A percentile compares a stretch with the other conserved stretches of the same genome.
phyloP scores from a whole-genome alignment of 805 yeast genomes.

The Suhomyces sp. region DNA sequence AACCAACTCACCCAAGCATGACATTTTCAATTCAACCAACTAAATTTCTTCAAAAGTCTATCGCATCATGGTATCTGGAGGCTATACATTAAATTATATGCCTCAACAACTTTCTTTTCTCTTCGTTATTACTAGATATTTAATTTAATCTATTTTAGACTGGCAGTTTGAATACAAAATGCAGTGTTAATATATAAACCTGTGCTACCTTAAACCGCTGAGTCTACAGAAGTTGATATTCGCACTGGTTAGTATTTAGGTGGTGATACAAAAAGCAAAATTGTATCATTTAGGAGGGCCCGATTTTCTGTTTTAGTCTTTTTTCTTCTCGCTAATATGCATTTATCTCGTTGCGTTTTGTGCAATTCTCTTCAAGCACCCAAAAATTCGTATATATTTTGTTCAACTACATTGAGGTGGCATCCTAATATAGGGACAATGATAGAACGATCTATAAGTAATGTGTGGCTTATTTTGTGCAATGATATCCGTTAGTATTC shows the following conservation, averaged over 20 bases:
- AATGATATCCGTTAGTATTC: too few relatives aligned
- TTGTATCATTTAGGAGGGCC: background rate
- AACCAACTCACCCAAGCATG: slow-evolving; percentile 68
- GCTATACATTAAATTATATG: background rate
- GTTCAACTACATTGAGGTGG: background rate
- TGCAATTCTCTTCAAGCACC: too few relatives aligned
- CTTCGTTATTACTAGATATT: background rate
- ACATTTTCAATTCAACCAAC: slow-evolving; percentile 60
- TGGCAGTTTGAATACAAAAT: slow-evolving; percentile 10
- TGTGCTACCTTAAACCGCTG: slow-evolving; percentile 6
- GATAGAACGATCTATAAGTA: background rate
- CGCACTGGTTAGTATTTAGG: too few relatives aligned
- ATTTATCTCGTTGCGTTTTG: too few relatives aligned
- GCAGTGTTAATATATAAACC: slow-evolving; percentile 47
- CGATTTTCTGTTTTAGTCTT: background rate
- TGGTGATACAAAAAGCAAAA: too few relatives aligned
- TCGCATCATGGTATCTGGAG: background rate
- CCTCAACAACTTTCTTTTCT: background rate
- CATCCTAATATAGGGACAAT: too few relatives aligned
- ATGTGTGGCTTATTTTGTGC: background rate
- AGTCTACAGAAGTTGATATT: too few relatives aligned
- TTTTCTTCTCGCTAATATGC: background rate
- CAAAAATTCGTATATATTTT: too few relatives aligned
- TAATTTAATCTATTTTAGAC: background rate
- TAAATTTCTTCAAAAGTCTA: slow-evolving; percentile 19